Base-by-base conservation (phyloP, 2,329 filamentous ascomycete genomes). In the Amylocarpus encephaloides region DNA sequence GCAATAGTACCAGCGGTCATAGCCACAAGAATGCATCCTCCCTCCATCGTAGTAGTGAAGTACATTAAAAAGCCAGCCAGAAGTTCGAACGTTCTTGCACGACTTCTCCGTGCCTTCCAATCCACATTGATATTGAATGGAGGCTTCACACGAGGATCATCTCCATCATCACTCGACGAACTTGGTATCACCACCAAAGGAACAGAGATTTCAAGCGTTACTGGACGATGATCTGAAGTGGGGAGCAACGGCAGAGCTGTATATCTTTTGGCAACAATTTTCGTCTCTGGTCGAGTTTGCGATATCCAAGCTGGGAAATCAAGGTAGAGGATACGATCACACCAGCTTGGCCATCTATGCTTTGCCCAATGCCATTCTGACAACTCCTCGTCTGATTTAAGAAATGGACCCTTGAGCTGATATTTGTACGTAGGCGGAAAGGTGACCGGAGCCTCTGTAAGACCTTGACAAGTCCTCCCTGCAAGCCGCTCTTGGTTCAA, bases 341-440 rank as follows among this genome's bases (percentile, higher is more conserved):
- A 95, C 93, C 92, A 97, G 62, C 85, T 84, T 1, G 93, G 91
- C 77, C 88, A 94, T 41, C 93, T 83, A 66, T 94, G 87, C 50
- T 75, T 73, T 6, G 90, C 87, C 79, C 90, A 96, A 30, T 73
- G 70, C 83, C 86, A 92, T 10, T 73, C 70, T 3, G 76, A 68
- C 2, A 70, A 64, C 33, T 70, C 66, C 53, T 62, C 64, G 12
- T 65, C 64, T 10, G 58, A 54, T 1, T 67, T 70, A 50, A 75
- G 60, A 22, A 68, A 70, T 12, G 73, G 69, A 6, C 67, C 65
- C 29, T 69, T 62, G 1, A 77, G 67, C 32, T 77, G 75, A 66
- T 93, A 94, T 68, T 98, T 98, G 74, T 98, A 98, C 0, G 93
- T 96, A 0, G 93, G 93, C 1, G 90, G 86, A 62, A 97, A 98